Percentiles rank a stretch among this genome's conserved stretches.
Evolutionary conservation across 768 basidiomycete genomes (phyloP).

Genomic region (Lentinus brumalis): DNA sequence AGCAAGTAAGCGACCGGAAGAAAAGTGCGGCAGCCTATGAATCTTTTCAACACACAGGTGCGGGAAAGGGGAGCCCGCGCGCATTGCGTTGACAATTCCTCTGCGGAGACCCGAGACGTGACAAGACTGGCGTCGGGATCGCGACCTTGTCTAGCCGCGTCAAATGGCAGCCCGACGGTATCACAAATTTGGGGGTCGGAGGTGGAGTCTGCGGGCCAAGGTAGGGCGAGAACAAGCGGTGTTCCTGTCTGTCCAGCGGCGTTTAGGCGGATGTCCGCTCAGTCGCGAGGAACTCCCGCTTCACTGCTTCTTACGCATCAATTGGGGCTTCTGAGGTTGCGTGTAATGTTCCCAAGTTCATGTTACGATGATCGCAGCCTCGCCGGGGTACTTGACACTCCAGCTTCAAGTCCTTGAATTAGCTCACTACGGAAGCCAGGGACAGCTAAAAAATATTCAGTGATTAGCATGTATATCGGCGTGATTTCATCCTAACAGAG

Average conservation of each 20-base stretch:
- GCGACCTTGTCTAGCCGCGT: neutral
- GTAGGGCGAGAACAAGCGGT: neutral
- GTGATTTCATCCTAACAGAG: too few species aligned
- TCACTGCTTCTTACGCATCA: too few species aligned
- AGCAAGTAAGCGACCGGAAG: neutral
- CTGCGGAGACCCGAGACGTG: neutral
- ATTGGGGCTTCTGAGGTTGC: too few species aligned
- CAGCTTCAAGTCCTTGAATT: too few species aligned
- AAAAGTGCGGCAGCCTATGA: neutral
- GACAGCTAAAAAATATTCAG: too few species aligned
- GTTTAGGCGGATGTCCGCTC: slow-evolving; percentile 19
- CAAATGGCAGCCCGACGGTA: neutral
- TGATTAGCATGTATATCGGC: too few species aligned
- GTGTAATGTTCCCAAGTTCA: too few species aligned
- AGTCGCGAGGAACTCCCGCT: neutral
- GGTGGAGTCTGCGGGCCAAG: neutral
- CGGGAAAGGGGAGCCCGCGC: slow-evolving; percentile 23
- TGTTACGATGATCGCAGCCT: too few species aligned
- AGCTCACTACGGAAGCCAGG: too few species aligned
- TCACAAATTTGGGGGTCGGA: too few species aligned
- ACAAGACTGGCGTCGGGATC: neutral
- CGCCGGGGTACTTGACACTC: too few species aligned
- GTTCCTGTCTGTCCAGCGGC: slow-evolving; percentile 2
- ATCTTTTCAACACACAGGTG: slow-evolving; percentile 17
- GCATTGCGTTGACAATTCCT: neutral